Base-by-base conservation (phyloP, 208 protist genomes). In the Trichomonas gallinae region DNA sequence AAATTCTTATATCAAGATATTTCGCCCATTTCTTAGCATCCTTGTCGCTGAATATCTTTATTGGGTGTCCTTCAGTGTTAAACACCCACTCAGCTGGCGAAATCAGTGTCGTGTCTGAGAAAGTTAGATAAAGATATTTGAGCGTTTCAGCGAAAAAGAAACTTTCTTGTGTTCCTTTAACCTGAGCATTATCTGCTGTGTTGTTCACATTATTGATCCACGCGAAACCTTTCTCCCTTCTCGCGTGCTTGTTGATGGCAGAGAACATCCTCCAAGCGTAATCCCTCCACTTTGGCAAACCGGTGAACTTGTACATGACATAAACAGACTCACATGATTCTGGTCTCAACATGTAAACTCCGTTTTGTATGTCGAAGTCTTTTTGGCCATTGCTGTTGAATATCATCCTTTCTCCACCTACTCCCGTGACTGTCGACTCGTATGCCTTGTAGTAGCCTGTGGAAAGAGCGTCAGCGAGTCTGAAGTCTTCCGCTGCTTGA, bases 121-220 rank as follows among this genome's bases (percentile, higher is more conserved):
- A 99, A 17, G 98, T 96, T 4, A 99, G 97, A 96, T 98, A 99
- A 0, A 99, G 46, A 97, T 99, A 99, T 96, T 99, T 99, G 0
- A 99, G 48, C 13, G 98, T 99, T 97, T 99, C 98, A 21, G 98
- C 98, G 15, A 99, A 97, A 82, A 99, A 99, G 91, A 98, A 99
- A 36, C 96, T 98, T 97, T 99, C 97, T 97, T 98, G 97, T 36
- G 96, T 36, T 96, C 99, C 97, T 26, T 98, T 96, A 3, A 96
- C 17, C 0, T 31, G 63, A 23, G 81, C 17, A 0, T n/a, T 85
- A 46, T 46, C 42, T 34, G 96, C 46, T 15, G 13, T 51, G 49
- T 93, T 63, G 15, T 96, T 11, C 0, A 98, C 97, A 96, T 98
- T 63, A 0, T 34, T 40, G 0, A 98, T 15, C 31, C 89, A 96